These are phyloP conservation scores for Turritis glabra DNA, from an alignment of 345 rosid genomes.

Conservation along the genomic window DNA sequence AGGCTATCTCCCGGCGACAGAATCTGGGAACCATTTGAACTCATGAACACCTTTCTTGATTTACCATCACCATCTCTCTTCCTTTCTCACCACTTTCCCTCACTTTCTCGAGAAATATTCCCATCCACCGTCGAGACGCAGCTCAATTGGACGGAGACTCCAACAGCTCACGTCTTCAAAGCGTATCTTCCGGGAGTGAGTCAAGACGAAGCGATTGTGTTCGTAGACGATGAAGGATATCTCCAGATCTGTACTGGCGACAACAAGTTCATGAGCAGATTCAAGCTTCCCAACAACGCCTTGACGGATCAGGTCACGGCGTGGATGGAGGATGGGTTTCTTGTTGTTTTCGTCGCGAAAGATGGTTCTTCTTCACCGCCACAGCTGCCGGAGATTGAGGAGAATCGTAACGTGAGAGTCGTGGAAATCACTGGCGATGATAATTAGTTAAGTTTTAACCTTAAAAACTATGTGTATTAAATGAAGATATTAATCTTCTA, in stretches of 20 bases:
- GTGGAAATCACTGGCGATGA: constrained; percentile 40
- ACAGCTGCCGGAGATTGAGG: not conserved
- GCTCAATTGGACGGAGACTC: constrained; percentile 38
- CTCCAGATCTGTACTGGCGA: constrained; percentile 39
- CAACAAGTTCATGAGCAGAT: constrained; percentile 43
- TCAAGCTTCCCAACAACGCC: constrained; percentile 35
- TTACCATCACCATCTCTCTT: constrained; percentile 30
- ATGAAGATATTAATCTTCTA: not conserved
- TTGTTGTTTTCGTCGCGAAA: constrained; percentile 36
- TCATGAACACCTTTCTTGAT: constrained; percentile 27
- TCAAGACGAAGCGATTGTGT: constrained; percentile 37
- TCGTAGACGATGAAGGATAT: constrained; percentile 35
- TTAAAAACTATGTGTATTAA: not conserved
- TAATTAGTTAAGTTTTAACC: not conserved
- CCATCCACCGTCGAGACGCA: constrained; percentile 32
- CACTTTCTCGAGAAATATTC: constrained; percentile 30
- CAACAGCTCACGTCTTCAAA: constrained; percentile 38
- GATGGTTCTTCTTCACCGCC: constrained; percentile 13
- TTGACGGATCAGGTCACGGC: constrained; percentile 38
- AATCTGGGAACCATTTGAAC: constrained; percentile 38
- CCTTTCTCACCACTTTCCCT: constrained; percentile 27
- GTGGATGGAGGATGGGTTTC: constrained; percentile 39
- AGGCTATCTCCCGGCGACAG: not conserved
- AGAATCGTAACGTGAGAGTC: constrained; percentile 36
- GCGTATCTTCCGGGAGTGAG: constrained; percentile 37